Base-by-base conservation (phyloP, 306 rosid species). In the Trichosanthes truncata region DNA sequence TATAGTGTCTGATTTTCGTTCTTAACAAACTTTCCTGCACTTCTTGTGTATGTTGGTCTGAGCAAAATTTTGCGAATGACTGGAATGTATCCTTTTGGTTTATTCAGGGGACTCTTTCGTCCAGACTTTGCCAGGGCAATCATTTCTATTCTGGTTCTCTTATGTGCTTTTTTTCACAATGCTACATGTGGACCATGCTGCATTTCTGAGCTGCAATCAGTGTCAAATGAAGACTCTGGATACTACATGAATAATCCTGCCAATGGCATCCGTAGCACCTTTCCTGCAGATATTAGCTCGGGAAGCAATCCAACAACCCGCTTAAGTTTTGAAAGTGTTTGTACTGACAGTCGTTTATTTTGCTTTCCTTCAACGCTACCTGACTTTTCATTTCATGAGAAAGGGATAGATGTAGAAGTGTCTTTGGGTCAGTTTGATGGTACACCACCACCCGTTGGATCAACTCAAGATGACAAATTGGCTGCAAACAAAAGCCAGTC, bases 311-410 rank as follows among this genome's bases (percentile, higher is more conserved):
- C 81, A 77, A 69, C 82, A 52, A 77, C 78, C 53, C 80, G 18
- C 80, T 41, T 81, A 75, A 84, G 79, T 83, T 35, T 76, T 68
- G 87, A 72, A 78, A 83, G 80, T 65, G 86, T 87, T 69, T 92
- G 98, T 81, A 82, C 84, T 40, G 78, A 86, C 81, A 81, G 91
- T 76, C 86, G 68, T 57, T 82, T 84, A 6, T 90, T 95, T 83
- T 95, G 98, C 87, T 95, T 92, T 87, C 98, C 90, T 66, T 95
- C 98, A 31, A 87, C 91, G 74, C 62, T 95, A 83, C 80, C 85
- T 2, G 96, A 86, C 68, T 79, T 86, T 83, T 77, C 84, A 12
- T 61, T 57, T 49, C 60, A 84, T 33, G 89, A 84, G 80, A 82
- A 81, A 74, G 84, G 69, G 66, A 82, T 82, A 79, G 88, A 86